Evolutionary conservation across 805 yeast species (phyloP), one percentile per base, ranked within the genome.

Genomic region (Candida chauliodis): DNA sequence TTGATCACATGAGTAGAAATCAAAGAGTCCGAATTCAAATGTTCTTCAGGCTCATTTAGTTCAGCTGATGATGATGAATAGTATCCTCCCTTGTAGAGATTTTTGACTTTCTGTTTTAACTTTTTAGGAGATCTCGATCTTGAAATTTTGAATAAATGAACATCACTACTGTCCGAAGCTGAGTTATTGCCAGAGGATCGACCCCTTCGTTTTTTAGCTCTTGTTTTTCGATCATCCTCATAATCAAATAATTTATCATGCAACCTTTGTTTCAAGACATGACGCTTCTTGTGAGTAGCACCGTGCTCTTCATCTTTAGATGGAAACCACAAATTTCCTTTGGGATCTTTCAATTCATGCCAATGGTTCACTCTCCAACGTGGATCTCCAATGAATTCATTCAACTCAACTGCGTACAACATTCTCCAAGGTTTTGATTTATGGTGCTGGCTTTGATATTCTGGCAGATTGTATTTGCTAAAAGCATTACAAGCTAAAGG

Each of bases 401-500:
- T 66, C 35, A 79, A 50, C 38, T 79, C 83, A 4, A 84, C 69
- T 36, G 82, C 79, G 90, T 90, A 84, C 5, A 71, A 60, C 52
- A 76, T 57, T 41, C 69, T 70, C 56, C 69, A 65, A 16, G 61
- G 63, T 22, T 30, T 24, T 16, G 22, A 10, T 22, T 10, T 8
- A 8, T 4, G 32, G 14, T 11, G 13, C 6, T 27, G 30, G 8
- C 30, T 11, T 10, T 18, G 66, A 64, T 27, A 57, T 61, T 40
- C 43, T 11, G 26, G 42, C 4, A 26, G 36, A 41, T 56, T 59
- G 32, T 58, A 56, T n/a, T 53, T 46, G 34, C 79, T 75, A 48
- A 84, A 81, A 1, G 76, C 81, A 42, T 78, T 73, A 5, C 85
- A 80, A 2, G 88, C 80, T n/a, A 76, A 57, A 10, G 85, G 84